Evolutionary conservation across 805 yeast species (phyloP), one percentile per base, ranked within the genome.

Genomic region (Ogataea naganishii): DNA sequence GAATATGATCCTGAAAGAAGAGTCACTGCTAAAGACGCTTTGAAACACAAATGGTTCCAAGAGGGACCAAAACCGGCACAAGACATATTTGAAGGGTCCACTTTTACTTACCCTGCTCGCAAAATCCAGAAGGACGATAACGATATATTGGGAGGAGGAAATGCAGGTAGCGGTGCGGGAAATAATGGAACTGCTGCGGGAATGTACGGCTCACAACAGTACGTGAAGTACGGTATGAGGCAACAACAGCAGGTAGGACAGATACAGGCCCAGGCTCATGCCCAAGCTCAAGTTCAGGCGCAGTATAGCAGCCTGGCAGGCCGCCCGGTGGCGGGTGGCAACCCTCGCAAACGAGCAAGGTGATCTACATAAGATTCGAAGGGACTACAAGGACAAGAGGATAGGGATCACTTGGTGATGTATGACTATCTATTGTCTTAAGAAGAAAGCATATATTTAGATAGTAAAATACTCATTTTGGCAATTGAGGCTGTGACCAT

Each of bases 41-140:
- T 89, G 37, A 60, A 71, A 7, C 95, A 88, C 54, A 75, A 74
- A 12, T 92, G 80, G 64, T 89, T 92, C 47, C 57, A 71, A 22
- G 89, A 80, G 31, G 56, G 62, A 18, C 83, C 94, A 0, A 64
- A 63, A 40, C 85, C 85, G 1, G 59, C 67, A 13, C 76, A 68
- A 16, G 83, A 85, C 46, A 89, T 92, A 1, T 92, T 92, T 53
- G 85, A 79, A 36, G 80, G 82, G 1, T 69, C 78, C 34, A 68
- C 64, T 22, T 66, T 75, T 46, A 76, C 72, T 40, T 92, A 92
- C 49, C 97, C 98, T 3, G 69, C 75, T 19, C 65, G 98, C 40
- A 69, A 95, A 43, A 85, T 89, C 18, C 83, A 84, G 43, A 78
- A 83, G 14, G 94, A 83, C 44, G 95, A 86, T 51, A 77, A 75